Evolutionary conservation across 305 asterid species (phyloP).

Genomic region (Solanum hybrid): DNA sequence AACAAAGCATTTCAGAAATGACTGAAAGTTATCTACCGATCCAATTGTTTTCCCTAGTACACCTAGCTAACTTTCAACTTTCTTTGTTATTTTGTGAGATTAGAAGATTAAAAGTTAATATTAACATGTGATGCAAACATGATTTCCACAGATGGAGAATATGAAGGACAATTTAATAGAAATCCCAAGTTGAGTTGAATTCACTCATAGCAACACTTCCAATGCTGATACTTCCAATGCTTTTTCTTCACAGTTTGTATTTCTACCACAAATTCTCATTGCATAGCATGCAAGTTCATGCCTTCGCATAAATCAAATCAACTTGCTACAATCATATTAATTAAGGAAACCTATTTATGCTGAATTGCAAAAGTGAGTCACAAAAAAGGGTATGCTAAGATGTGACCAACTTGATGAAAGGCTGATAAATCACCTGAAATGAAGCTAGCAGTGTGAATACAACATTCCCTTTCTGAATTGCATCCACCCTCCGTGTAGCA

Average conservation of each 20-base stretch:
- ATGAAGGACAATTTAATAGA: background rate
- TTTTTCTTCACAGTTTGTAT: background rate
- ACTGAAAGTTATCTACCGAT: background rate
- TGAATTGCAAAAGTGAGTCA: background rate
- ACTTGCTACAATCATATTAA: background rate
- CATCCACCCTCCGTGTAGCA: slow-evolving; percentile 95
- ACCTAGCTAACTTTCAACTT: background rate
- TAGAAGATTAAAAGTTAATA: background rate
- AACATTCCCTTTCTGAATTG: slow-evolving; percentile 82
- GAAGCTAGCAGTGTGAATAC: slow-evolving; percentile 77
- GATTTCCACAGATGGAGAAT: background rate
- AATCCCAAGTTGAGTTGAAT: background rate
- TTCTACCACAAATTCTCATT: background rate
- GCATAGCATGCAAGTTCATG: background rate
- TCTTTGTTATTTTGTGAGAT: background rate
- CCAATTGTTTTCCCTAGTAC: background rate
- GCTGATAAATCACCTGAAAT: slow-evolving; percentile 64
- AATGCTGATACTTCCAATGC: background rate
- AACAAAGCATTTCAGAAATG: background rate
- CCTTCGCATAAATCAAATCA: background rate
- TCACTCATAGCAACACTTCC: background rate
- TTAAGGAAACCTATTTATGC: background rate
- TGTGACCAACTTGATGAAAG: slow-evolving; percentile 3
- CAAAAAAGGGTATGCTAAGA: background rate
- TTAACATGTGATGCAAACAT: background rate